phyloP scores from a whole-genome alignment of 164 flowering plant genomes.

The Magnolia officinalis region DNA sequence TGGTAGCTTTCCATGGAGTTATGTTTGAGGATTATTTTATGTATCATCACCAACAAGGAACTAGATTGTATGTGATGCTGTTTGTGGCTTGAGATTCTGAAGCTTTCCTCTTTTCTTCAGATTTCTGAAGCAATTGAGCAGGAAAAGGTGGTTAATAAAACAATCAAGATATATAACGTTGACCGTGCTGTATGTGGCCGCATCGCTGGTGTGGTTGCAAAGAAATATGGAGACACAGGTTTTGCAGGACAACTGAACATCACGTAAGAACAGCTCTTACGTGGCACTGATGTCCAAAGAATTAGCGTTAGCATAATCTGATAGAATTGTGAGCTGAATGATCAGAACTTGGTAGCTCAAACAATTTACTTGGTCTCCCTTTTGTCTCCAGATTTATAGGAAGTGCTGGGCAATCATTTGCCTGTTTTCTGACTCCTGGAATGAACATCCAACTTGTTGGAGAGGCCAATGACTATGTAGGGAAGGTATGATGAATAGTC shows the following conservation, averaged over 20 bases:
- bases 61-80: background rate
- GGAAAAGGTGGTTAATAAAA: slow-evolving; percentile 69
- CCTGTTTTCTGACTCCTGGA: slow-evolving; percentile 89
- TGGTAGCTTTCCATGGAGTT: background rate
- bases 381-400: slow-evolving; percentile 64
- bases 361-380: background rate
- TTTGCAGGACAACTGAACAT: slow-evolving; percentile 96
- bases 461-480: slow-evolving; percentile 98
- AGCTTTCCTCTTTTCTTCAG: slow-evolving; percentile 34
- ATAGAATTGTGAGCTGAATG: slow-evolving; percentile 2
- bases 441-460: slow-evolving; percentile 93
- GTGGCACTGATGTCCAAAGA: background rate
- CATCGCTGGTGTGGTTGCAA: slow-evolving; percentile 84
- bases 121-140: slow-evolving; percentile 80
- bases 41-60: background rate
- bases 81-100: background rate
- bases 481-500: slow-evolving; percentile 55
- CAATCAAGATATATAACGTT: slow-evolving; percentile 71
- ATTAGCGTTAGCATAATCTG: background rate
- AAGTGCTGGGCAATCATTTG: slow-evolving; percentile 99
- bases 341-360: background rate
- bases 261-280: slow-evolving; percentile 46
- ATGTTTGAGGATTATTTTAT: background rate
- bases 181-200: slow-evolving; percentile 99
- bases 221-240: slow-evolving; percentile 97